Conservation (phyloP, 169 alveolate species). For the Plasmodium vinckei region DNA sequence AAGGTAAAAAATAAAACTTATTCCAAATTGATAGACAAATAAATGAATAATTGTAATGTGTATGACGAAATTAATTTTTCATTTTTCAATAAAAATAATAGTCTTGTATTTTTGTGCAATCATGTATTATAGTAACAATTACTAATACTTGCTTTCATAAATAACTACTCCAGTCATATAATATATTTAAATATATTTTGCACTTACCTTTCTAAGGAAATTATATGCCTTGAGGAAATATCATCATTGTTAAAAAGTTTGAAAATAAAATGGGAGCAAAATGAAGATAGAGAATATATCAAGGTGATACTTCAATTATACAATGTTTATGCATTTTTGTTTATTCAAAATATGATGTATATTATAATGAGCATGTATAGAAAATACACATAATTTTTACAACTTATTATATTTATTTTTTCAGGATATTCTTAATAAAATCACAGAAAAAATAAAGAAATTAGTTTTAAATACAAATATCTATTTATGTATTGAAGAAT, state of each 20-base stretch:
- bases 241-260: conserved; percentile 8
- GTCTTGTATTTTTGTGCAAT: no score
- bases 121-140: no score
- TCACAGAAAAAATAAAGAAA: conserved; percentile 9
- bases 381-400: neutral
- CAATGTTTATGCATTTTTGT: no score
- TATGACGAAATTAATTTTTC: no score
- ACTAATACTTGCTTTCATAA: neutral
- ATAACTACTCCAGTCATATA: no score
- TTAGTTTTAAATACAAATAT: conserved; percentile 39
- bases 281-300: conserved; percentile 3
- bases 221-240: conserved; percentile 22
- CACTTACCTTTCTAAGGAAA: conserved; percentile 18
- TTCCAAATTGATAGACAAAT: no score
- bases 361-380: no score
- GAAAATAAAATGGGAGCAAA: neutral
- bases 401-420: no score
- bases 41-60: no score
- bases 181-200: no score
- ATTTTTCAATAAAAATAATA: no score
- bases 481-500: conserved; percentile 63
- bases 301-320: conserved; percentile 17
- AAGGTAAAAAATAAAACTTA: neutral
- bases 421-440: conserved; percentile 9
- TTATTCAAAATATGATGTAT: no score